Evolutionary conservation across 2,329 filamentous ascomycete species (phyloP), one percentile per base, ranked within the genome.

Genomic region (Colletotrichum scovillei): DNA sequence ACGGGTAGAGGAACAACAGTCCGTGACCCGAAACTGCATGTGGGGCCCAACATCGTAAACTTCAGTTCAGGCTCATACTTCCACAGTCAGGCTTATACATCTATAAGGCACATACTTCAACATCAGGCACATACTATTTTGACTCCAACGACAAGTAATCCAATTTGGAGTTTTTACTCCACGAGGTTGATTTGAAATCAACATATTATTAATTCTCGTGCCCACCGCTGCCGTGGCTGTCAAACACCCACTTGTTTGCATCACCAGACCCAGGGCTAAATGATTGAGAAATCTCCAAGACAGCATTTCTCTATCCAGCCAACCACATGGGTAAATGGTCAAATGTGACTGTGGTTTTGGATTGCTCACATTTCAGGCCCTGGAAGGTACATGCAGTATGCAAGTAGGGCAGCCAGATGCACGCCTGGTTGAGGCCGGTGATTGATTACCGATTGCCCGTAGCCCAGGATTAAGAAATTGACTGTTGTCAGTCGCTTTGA

Each of bases 41-140:
- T 32, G 9, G 30, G 30, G 30, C 30, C 30, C 9, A 32, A 32
- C 8, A 32, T 35, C 30, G 32, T 35, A 4, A 22, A 22, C 24
- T 57, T 57, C 14, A 8, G 6, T 28, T 58, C 56, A 58, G 56
- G 30, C 56, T 22, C 56, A 58, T 30, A 59, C n/a, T 26, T 60
- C 16, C 16, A 26, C 5, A 1, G 57, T 30, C 59, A 69, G 67
- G 67, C 60, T 52, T 16, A 59, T 69, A 65, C 22, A 53, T 38
- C 24, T 35, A 24, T 35, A 30, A 59, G 57, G 57, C 32, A 59
- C n/a, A 59, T 30, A 60, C 22, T 22, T 67, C 22, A 24, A 9
- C 2, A 53, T 67, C 42, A 71, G 68, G 68, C 56, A 56, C 63
- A 67, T 71, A 60, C 26, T 60, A 24, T 19, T 11, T 5, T 9